Evolutionary conservation across 2,329 filamentous ascomycete species (phyloP).

Genomic region (Pyricularia grisea): DNA sequence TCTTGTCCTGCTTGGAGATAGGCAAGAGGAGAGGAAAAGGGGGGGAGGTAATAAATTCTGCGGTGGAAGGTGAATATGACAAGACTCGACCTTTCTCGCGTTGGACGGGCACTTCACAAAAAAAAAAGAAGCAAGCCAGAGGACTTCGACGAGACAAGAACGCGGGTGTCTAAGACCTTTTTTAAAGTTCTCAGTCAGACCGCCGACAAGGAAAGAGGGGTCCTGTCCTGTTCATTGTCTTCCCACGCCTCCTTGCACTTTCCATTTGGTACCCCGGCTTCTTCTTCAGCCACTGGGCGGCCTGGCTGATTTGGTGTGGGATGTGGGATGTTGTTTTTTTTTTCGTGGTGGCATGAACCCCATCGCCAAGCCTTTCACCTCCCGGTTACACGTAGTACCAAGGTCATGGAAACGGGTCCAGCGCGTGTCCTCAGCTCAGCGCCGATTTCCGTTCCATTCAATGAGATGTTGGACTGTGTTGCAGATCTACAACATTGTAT

Average conservation of each 20-base stretch:
- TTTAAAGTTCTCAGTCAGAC: not conserved
- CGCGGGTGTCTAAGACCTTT: not conserved
- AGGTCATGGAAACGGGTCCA: not conserved
- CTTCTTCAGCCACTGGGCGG: not conserved
- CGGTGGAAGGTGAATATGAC: not conserved
- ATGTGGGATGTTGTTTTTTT: not conserved
- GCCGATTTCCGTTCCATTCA: not conserved
- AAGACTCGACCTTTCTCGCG: not conserved
- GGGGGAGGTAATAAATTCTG: not conserved
- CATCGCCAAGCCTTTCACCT: not conserved
- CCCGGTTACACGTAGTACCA: not conserved
- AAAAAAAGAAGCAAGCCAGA: not conserved
- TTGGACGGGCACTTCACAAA: not conserved
- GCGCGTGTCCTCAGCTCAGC: not conserved
- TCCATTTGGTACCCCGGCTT: not conserved
- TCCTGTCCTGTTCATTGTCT: not conserved
- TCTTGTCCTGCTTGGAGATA: too few relatives aligned
- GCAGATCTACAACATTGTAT: too few relatives aligned
- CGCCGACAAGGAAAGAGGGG: not conserved
- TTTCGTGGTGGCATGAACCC: not conserved
- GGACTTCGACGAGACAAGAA: not conserved
- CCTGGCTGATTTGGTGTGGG: too few relatives aligned
- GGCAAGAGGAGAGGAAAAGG: not conserved
- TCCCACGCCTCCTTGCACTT: not conserved
- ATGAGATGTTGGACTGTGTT: not conserved